Percentiles rank a stretch among this genome's conserved stretches.
Conservation (phyloP, 1,139 yeast species). For the Yamadazyma buinensis region DNA sequence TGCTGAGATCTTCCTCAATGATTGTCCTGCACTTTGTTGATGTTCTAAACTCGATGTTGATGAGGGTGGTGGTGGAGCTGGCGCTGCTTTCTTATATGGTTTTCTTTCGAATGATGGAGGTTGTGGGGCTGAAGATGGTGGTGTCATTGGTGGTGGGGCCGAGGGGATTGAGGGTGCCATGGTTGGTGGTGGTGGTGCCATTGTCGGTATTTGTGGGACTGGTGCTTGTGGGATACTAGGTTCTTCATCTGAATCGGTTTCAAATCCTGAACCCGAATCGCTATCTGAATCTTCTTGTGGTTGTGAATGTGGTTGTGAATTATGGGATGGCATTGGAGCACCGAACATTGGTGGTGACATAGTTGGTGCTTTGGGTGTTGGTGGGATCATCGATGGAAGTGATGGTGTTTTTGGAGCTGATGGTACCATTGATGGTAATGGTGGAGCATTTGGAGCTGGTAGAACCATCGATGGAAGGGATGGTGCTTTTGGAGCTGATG, state of each 20-base stretch:
- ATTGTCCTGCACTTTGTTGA: conserved; percentile 48
- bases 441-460: background rate
- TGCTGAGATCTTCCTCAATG: conserved; percentile 52
- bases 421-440: conserved; percentile 5
- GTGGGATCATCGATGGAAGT: no score
- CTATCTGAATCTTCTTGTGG: conserved; percentile 5
- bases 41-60: conserved; percentile 29
- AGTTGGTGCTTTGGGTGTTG: no score
- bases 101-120: conserved; percentile 12
- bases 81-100: conserved; percentile 16
- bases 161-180: conserved; percentile 8
- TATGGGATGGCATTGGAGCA: conserved; percentile 10
- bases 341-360: conserved; percentile 15
- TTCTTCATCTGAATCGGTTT: conserved; percentile 11
- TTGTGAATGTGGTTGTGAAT: background rate
- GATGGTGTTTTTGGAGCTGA: no score
- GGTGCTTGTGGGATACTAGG: conserved; percentile 9
- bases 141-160: conserved; percentile 8
- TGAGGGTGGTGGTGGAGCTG: conserved; percentile 20
- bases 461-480: conserved; percentile 7
- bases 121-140: conserved; percentile 11
- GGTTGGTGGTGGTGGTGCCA: conserved; percentile 10
- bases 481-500: conserved; percentile 10
- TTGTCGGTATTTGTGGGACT: conserved; percentile 6
- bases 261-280: conserved; percentile 9